These are phyloP conservation scores for Globisporangium yorkense DNA, from an alignment of 352 stramenopile genomes.

Conservation along the genomic window DNA sequence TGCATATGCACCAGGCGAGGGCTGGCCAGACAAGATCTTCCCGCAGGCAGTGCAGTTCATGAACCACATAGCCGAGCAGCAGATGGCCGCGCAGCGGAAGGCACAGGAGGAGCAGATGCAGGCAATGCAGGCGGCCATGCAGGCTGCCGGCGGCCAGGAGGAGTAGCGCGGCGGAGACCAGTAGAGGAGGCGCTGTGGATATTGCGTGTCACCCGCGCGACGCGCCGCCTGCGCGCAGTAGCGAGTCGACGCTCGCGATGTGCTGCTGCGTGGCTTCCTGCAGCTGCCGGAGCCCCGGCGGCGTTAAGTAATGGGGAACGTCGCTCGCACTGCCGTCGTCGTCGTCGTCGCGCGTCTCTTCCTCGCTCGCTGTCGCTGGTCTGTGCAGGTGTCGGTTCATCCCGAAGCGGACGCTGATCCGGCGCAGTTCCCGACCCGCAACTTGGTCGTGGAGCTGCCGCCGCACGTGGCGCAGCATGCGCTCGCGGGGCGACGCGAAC, in stretches of 20 bases:
- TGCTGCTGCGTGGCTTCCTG: constrained; percentile 46
- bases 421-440: constrained; percentile 31
- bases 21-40: constrained; percentile 86
- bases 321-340: neutral
- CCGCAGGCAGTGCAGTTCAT: constrained; percentile 86
- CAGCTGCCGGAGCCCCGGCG: constrained; percentile 24
- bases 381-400: constrained; percentile 20
- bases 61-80: constrained; percentile 84
- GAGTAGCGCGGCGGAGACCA: constrained; percentile 33
- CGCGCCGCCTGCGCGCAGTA: constrained; percentile 9
- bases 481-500: constrained; percentile 44
- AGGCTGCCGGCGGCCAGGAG: constrained; percentile 34
- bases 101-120: constrained; percentile 65
- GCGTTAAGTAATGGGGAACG: constrained; percentile 18
- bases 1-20: constrained; percentile 36
- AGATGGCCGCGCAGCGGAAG: constrained; percentile 78
- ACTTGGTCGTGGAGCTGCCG: constrained; percentile 25
- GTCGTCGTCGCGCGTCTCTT: neutral
- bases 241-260: constrained; percentile 35
- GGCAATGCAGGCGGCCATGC: constrained; percentile 50
- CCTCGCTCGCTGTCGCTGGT: constrained; percentile 2
- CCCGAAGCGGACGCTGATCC: constrained; percentile 32
- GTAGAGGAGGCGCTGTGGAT: neutral
- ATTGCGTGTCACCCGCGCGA: no score
- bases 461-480: constrained; percentile 31